These are phyloP conservation scores for Fusarium sp. DNA, from an alignment of 2,329 filamentous ascomycete species.

Conservation along the genomic window DNA sequence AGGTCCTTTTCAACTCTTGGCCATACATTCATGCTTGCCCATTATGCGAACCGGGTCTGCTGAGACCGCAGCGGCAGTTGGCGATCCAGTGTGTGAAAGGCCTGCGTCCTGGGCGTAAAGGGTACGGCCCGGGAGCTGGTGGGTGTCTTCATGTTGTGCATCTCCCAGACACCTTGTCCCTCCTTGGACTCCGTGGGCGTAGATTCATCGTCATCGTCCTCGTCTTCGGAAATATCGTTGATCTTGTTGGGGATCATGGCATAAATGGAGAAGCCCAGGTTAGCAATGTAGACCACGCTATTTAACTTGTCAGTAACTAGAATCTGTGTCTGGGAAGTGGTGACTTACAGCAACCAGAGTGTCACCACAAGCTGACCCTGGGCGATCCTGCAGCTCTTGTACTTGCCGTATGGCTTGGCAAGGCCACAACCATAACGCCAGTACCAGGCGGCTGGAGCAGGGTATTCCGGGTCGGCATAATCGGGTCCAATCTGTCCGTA, in stretches of 20 bases:
- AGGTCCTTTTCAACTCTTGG: neutral
- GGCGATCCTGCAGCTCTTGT: slow-evolving; percentile 74
- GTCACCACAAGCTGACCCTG: slow-evolving; percentile 75
- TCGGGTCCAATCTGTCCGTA: slow-evolving; percentile 81
- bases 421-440: slow-evolving; percentile 76
- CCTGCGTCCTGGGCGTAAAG: slow-evolving; percentile 75
- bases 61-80: slow-evolving; percentile 64
- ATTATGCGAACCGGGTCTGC: slow-evolving; percentile 34
- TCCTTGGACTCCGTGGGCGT: slow-evolving; percentile 51
- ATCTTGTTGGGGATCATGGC: slow-evolving; percentile 68
- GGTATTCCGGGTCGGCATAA: slow-evolving; percentile 72
- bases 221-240: slow-evolving; percentile 59
- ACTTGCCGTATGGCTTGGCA: slow-evolving; percentile 64
- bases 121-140: slow-evolving; percentile 53
- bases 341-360: slow-evolving; percentile 75
- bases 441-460: slow-evolving; percentile 78
- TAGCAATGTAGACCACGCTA: slow-evolving; percentile 71
- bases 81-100: slow-evolving; percentile 73
- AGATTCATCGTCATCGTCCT: slow-evolving; percentile 57
- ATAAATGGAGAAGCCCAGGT: slow-evolving; percentile 70
- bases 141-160: slow-evolving; percentile 62
- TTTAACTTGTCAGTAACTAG: neutral
- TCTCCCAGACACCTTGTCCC: slow-evolving; percentile 65
- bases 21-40: neutral
- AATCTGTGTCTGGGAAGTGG: neutral